Conservation (phyloP, 768 basidiomycete species). For the Psilocybe azurescens region DNA sequence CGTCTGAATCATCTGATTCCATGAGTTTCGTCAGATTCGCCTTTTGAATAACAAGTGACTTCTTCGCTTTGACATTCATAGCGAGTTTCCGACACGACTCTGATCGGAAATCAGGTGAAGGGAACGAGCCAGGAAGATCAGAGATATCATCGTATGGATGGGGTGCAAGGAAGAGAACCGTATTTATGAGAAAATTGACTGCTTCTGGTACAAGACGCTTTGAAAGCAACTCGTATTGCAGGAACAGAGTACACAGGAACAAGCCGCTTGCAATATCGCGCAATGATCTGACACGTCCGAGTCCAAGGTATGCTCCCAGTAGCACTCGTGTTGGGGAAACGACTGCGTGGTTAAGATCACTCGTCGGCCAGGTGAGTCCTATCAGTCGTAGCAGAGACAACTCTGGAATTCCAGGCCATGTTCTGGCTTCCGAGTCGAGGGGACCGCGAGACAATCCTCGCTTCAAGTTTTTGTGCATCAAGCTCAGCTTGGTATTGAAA, state of each 20-base stretch:
- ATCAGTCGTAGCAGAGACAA: conserved; percentile 80
- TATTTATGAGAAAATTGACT: conserved; percentile 78
- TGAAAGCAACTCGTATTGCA: conserved; percentile 85
- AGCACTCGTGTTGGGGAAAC: conserved; percentile 85
- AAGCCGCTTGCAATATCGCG: conserved; percentile 83
- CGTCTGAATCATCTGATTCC: conserved; percentile 36
- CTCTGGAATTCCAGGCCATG: conserved; percentile 89
- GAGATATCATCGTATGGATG: conserved; percentile 49
- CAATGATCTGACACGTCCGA: conserved; percentile 79
- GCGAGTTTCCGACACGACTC: conserved; percentile 45
- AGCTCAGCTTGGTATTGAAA: conserved; percentile 79
- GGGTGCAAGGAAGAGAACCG: conserved; percentile 77
- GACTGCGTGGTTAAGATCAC: conserved; percentile 92
- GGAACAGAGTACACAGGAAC: conserved; percentile 85
- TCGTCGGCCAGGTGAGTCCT: conserved; percentile 89
- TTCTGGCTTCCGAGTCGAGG: conserved; percentile 64
- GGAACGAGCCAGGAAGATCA: conserved; percentile 71
- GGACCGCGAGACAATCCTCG: conserved; percentile 80
- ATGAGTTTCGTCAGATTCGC: conserved; percentile 56
- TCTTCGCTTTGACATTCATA: conserved; percentile 47
- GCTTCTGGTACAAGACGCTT: conserved; percentile 91
- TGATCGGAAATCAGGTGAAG: conserved; percentile 71
- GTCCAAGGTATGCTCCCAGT: conserved; percentile 89
- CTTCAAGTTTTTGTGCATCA: conserved; percentile 95
- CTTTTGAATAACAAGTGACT: conserved; percentile 42